These are phyloP conservation scores for Gossypium davidsonii DNA, from an alignment of 441 rosid genomes.

Conservation along the genomic window DNA sequence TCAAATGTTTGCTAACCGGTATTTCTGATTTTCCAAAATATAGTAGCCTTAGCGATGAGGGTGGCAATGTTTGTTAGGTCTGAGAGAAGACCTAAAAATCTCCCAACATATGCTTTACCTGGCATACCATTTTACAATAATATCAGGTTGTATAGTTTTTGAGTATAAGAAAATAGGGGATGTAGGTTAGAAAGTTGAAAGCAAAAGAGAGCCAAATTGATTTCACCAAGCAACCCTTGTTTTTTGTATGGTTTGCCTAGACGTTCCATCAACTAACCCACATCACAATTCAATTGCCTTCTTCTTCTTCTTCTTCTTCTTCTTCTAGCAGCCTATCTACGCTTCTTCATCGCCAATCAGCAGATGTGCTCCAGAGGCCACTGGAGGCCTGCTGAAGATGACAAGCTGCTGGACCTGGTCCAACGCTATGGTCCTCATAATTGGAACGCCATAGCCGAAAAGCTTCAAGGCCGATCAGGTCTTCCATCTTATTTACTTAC, in stretches of 20 bases:
- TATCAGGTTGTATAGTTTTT: no score
- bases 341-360: background rate
- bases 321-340: background rate
- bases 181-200: constrained; percentile 74
- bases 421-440: constrained; percentile 58
- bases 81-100: no score
- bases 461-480: constrained; percentile 70
- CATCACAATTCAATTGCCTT: background rate
- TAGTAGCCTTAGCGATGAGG: no score
- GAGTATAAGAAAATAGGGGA: constrained; percentile 26
- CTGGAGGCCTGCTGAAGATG: constrained; percentile 65
- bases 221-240: constrained; percentile 65
- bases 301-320: background rate
- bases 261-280: no score
- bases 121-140: no score
- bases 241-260: no score
- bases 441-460: constrained; percentile 67
- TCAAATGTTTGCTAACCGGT: no score
- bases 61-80: no score
- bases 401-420: constrained; percentile 50
- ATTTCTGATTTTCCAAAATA: no score
- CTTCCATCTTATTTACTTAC: background rate
- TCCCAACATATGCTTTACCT: no score
- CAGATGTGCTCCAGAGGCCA: constrained; percentile 62
- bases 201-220: constrained; percentile 48